These are phyloP conservation scores for Withania somnifera DNA, from an alignment of 305 asterid species.

Conservation along the genomic window DNA sequence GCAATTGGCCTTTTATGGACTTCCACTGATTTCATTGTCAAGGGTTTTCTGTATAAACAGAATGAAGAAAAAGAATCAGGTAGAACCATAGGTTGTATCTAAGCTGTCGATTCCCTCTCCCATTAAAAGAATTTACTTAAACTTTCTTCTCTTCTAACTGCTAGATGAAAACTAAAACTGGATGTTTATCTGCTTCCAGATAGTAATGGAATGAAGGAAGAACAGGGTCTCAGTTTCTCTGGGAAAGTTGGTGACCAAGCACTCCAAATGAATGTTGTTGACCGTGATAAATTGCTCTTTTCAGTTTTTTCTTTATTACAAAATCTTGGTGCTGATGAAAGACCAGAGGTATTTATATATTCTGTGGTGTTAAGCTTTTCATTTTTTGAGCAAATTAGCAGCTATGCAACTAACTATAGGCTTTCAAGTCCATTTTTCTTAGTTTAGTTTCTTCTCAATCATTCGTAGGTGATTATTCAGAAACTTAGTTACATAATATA, in stretches of 20 bases:
- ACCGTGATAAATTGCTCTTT: constrained; percentile 63
- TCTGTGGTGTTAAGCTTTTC: constrained; percentile 1
- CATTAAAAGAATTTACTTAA: neutral
- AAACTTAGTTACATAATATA: neutral
- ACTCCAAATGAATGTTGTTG: constrained; percentile 33
- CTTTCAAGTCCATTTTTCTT: neutral
- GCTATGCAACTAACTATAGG: neutral
- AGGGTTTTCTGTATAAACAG: constrained; percentile 44
- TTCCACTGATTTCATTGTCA: constrained; percentile 82
- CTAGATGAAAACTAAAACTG: constrained; percentile 5
- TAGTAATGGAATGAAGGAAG: constrained; percentile 32
- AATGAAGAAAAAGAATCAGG: constrained; percentile 54
- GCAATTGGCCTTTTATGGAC: constrained; percentile 95
- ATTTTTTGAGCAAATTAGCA: neutral
- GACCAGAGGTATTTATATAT: constrained; percentile 79
- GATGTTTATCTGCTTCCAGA: constrained; percentile 35
- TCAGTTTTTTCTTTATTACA: constrained; percentile 83
- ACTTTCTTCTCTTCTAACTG: neutral
- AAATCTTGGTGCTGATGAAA: constrained; percentile 86
- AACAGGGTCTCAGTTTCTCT: constrained; percentile 20
- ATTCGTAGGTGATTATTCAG: neutral
- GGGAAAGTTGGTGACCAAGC: constrained; percentile 29
- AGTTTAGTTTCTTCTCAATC: neutral
- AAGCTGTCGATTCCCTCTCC: neutral
- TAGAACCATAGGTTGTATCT: constrained; percentile 6